Base-by-base conservation (phyloP, 179 eudicot genomes). In the Kewa caespitosa region DNA sequence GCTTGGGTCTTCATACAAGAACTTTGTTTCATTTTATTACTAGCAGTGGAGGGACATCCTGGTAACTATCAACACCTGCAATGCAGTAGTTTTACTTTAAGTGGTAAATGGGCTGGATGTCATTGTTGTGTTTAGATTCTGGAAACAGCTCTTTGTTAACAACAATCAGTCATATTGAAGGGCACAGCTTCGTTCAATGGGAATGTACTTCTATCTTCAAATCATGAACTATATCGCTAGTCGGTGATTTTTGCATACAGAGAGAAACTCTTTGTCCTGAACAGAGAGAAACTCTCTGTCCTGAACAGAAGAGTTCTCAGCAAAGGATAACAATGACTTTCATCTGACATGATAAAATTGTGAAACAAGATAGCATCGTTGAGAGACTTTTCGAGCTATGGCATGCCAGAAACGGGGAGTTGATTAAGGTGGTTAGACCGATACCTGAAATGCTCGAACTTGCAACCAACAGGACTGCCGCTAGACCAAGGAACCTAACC, bases 21-120 rank as follows among this genome's bases (percentile, higher is more conserved):
- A 77, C 65, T 39, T 81, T 96, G 73, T 96, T 89, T 83, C 89
- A 90, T 76, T 85, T 84, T 73, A 86, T 96, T 48, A 82, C 82
- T 76, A 80, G 78, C 70, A 89, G 90, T 76, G 86, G 76, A 32
- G 98, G 97, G 87, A 91, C 98, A 67, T 96, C 99, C 74, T 96
- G 99, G 99, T 96, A 90, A 68, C 77, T 52, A 8, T 59, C n/a
- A 28, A 50, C 28, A 37, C 65, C 46, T 74, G 54, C 13, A 30
- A 43, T 55, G 31, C 30, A 39, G 39, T n/a, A 46, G 70, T 42
- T 41, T 54, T n/a, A 30, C 25, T 42, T 27, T 43, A 23, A 10
- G 22, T 38, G 39, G 54, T 27, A 48, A n/a, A 27, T 65, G 50
- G 18, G 7, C 28, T 4, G 54, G 13, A 46, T 46, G 54, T 13